Evolutionary conservation across 179 eudicot species (phyloP).

Genomic region (Gypsophila paniculata): DNA sequence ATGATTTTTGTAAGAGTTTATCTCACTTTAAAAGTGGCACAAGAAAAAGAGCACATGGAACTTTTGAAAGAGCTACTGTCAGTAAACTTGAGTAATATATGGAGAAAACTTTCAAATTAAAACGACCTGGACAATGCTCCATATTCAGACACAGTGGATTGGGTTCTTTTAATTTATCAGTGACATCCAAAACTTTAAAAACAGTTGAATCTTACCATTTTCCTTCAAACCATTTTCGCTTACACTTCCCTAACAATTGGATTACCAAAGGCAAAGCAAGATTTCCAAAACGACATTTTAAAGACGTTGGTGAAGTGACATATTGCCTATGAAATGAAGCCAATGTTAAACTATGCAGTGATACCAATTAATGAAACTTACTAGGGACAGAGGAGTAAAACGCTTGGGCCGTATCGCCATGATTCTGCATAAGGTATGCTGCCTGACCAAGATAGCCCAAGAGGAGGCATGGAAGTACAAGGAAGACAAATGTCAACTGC

Average conservation of each 20-base stretch:
- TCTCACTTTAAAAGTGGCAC: background rate
- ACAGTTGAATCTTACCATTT: background rate
- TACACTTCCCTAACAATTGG: background rate
- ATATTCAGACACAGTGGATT: background rate
- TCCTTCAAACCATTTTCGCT: constrained; percentile 8
- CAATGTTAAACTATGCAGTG: background rate
- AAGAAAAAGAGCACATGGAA: background rate
- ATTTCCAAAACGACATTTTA: background rate
- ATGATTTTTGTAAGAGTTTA: constrained; percentile 5
- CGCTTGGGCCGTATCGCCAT: constrained; percentile 54
- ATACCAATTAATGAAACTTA: constrained; percentile 31
- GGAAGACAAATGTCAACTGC: constrained; percentile 87
- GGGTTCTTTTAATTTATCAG: background rate
- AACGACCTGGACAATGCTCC: background rate
- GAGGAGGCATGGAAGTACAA: constrained; percentile 93
- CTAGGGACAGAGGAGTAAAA: constrained; percentile 89
- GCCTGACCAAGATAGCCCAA: constrained; percentile 98
- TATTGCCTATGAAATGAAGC: background rate
- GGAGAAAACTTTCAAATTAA: background rate
- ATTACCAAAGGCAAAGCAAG: background rate
- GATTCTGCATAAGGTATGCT: constrained; percentile 85
- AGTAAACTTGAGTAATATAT: background rate
- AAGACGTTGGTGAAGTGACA: background rate
- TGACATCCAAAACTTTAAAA: background rate
- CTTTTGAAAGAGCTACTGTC: background rate